A percentile compares a stretch with the other conserved stretches of the same genome.
Conservation (phyloP, 83 land plant species). For the Diphasiastrum complanatum region DNA sequence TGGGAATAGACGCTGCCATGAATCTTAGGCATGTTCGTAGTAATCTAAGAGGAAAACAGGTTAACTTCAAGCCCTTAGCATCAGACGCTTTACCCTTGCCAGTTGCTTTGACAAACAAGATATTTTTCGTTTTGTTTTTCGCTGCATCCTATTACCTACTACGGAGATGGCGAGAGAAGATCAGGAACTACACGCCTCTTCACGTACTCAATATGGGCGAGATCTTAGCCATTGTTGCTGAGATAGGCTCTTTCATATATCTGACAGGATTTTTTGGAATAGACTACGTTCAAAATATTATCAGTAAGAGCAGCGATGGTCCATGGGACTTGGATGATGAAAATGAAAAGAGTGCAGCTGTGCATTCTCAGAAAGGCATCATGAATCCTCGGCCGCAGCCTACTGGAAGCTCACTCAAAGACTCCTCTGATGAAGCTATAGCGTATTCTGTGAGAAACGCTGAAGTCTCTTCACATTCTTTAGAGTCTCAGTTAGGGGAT, state of each 20-base stretch:
- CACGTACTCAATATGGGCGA: constrained; percentile 52
- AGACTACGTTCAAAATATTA: constrained; percentile 48
- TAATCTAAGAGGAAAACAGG: too few species aligned
- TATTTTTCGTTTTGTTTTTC: constrained; percentile 61
- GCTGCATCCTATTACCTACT: constrained; percentile 48
- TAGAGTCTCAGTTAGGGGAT: constrained; percentile 67
- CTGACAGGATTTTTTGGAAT: constrained; percentile 71
- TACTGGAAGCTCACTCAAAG: constrained; percentile 2
- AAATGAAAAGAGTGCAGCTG: neutral
- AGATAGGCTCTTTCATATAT: constrained; percentile 62
- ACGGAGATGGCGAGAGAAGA: constrained; percentile 77
- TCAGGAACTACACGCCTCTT: constrained; percentile 51
- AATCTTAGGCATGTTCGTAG: too few species aligned
- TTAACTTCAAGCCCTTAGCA: constrained; percentile 33
- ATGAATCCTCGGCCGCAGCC: constrained; percentile 15
- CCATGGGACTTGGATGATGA: constrained; percentile 16
- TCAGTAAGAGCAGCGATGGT: constrained; percentile 25
- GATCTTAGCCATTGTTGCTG: constrained; percentile 42
- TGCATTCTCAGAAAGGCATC: neutral
- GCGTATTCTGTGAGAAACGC: constrained; percentile 49
- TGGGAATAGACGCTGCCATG: too few species aligned
- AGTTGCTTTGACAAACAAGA: constrained; percentile 48
- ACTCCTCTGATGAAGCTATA: constrained; percentile 47
- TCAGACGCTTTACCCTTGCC: constrained; percentile 70
- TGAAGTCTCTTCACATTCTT: constrained; percentile 46